Evolutionary conservation across 805 yeast genomes (phyloP), one percentile per base, ranked within the genome.

Genomic region (Yamadazyma nakazawae): DNA sequence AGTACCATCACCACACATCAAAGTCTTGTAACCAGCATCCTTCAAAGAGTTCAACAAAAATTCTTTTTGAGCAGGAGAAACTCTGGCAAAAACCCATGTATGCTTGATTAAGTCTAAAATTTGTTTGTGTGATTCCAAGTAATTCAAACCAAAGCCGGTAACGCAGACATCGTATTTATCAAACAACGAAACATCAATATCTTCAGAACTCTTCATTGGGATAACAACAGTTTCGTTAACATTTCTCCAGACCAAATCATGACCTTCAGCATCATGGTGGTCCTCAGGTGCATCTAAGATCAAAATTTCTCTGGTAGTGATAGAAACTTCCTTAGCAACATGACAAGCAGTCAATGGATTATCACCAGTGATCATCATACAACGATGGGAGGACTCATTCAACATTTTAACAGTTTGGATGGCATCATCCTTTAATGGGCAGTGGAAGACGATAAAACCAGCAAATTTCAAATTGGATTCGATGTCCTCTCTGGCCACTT

Each of bases 1-100:
- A n/a, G 99, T 94, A 70, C 99, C 99, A 70, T 94, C 99, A 76
- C 99, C 99, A 70, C 99, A 94, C 99, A 94, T 94, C 58, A 94
- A 78, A 19, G 98, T 94, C 61, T 81, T 85, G 69, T 92, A 94
- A 21, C 97, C 97, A 64, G 88, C 78, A 52, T 81, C 84, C 66
- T 92, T 94, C 64, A 88, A 79, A 34, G 90, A 79, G 51, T 82
- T 84, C 59, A 94, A 75, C 57, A 94, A 83, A 55, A 85, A 89
- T 68, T 94, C 99, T 70, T 94, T 94, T 72, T 94, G 99, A 21
- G 85, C 61, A 35, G 99, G 99, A 6, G 98, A 92, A 28, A 94
- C 98, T 72, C 99, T 85, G 38, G 99, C 97, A 62, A 88, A 94
- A 40, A 94, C 88, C 97, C 97, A 94, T 14, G 97, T 84, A 66